Evolutionary conservation across 164 flowering plant genomes (phyloP), one percentile per base, ranked within the genome.

Genomic region (Chimonanthus praecox): DNA sequence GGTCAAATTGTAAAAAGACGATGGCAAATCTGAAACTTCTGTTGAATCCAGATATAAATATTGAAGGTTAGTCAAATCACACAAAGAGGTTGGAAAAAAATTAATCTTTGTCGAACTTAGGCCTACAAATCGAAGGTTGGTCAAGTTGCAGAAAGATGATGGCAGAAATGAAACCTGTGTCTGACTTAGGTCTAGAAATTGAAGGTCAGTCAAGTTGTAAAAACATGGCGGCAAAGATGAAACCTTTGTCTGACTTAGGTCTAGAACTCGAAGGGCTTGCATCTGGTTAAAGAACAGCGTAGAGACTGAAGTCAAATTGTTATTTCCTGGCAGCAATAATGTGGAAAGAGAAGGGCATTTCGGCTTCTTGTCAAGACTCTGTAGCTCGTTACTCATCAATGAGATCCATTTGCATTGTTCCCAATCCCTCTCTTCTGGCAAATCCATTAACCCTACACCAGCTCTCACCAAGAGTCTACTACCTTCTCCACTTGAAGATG

Each of bases 301-400:
- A 3, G 83, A 78, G 13, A 80, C 74, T 2, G 4, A 43, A 16
- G 18, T 64, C 46, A 80, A 49, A 2, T 49, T 1, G 0, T 4
- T 5, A 47, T 76, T 77, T 10, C 61, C 72, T 48, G 51, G 73
- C 4, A 80, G 72, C 6, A 76, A 68, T 62, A 80, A 51, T 8
- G 72, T 74, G 4, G 48, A 54, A 3, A 77, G 73, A 3, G 1
- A 3, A 8, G 43, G 15, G 60, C 73, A 74, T 13, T 58, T 6
- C 44, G 62, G 75, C 3, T 13, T 21, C 16, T 63, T n/a, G 3
- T 66, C 60, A 13, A 69, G 45, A 33, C 13, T 15, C 3, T 9
- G 45, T 6, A 72, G 7, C 4, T 60, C 33, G 49, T 49, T 69
- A n/a, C 63, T 48, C 73, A 68, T 44, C 47, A 77, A 51, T 1